phyloP scores from a whole-genome alignment of 2,329 filamentous ascomycete genomes.

The Parafenestella ontariensis region DNA sequence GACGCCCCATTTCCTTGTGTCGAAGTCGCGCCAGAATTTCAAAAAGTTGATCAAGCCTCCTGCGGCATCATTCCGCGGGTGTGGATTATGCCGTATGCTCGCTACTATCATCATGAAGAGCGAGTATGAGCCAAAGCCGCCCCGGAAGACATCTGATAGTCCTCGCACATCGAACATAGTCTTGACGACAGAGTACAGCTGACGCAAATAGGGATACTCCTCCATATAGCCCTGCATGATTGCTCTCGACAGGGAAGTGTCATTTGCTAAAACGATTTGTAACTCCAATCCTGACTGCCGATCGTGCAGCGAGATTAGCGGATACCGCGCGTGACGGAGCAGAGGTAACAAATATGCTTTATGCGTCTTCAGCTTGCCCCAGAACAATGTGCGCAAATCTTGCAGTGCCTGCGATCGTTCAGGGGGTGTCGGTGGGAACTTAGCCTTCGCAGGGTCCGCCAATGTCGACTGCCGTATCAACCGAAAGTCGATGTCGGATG shows the following conservation, averaged over 20 bases:
- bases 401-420: slow-evolving; percentile 10
- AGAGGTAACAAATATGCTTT: slow-evolving; percentile 19
- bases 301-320: slow-evolving; percentile 55
- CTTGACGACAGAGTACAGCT: slow-evolving; percentile 60
- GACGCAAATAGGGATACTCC: slow-evolving; percentile 58
- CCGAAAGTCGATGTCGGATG: slow-evolving; percentile 63
- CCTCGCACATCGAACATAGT: slow-evolving; percentile 59
- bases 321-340: slow-evolving; percentile 44
- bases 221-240: slow-evolving; percentile 56
- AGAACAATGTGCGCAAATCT: slow-evolving; percentile 12
- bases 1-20: slow-evolving; percentile 57
- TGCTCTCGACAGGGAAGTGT: slow-evolving; percentile 50
- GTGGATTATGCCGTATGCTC: slow-evolving; percentile 56
- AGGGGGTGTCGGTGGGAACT: slow-evolving; percentile 20
- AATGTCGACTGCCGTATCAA: slow-evolving; percentile 23
- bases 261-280: slow-evolving; percentile 59
- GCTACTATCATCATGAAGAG: slow-evolving; percentile 65
- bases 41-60: slow-evolving; percentile 59
- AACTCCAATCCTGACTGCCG: slow-evolving; percentile 57
- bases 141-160: slow-evolving; percentile 56
- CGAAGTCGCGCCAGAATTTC: slow-evolving; percentile 56
- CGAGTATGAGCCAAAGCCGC: slow-evolving; percentile 62
- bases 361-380: neutral
- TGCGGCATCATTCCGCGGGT: slow-evolving; percentile 44
- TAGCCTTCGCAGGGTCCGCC: slow-evolving; percentile 6